These are phyloP conservation scores for Singerocomus inundabilis DNA, from an alignment of 1,284 basidiomycete genomes.

Conservation along the genomic window DNA sequence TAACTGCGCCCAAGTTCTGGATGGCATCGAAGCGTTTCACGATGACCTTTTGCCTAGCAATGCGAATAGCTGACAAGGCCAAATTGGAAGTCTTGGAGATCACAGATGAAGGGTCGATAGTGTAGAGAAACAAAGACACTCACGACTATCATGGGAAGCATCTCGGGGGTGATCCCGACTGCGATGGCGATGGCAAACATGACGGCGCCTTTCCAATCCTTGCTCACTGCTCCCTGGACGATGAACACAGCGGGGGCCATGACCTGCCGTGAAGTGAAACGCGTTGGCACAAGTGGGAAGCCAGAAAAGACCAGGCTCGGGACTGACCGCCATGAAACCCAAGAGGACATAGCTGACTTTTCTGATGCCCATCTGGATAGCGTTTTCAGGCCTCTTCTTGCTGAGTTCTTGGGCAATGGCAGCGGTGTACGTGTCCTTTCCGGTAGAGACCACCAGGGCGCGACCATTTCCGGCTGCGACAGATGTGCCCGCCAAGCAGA, in stretches of 20 bases:
- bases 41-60: conserved; percentile 33
- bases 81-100: conserved; percentile 29
- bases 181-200: conserved; percentile 34
- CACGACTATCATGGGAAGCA: conserved; percentile 36
- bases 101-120: conserved; percentile 5
- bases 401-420: conserved; percentile 34
- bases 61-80: conserved; percentile 32
- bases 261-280: conserved; percentile 13
- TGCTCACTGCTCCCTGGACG: conserved; percentile 33
- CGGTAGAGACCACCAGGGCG: conserved; percentile 31
- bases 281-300: neutral
- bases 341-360: conserved; percentile 35
- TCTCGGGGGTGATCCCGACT: conserved; percentile 33
- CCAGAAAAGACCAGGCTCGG: neutral
- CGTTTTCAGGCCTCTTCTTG: conserved; percentile 30
- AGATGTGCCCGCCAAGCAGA: conserved; percentile 33
- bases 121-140: neutral
- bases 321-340: conserved; percentile 31
- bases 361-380: conserved; percentile 31
- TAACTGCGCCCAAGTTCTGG: conserved; percentile 33
- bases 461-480: conserved; percentile 32
- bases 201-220: conserved; percentile 31
- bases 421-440: conserved; percentile 34
- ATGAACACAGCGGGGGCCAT: conserved; percentile 33
- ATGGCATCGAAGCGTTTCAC: conserved; percentile 35